Base-by-base conservation (phyloP, 2,329 filamentous ascomycete genomes). In the Sporothrix brunneoviolacea region DNA sequence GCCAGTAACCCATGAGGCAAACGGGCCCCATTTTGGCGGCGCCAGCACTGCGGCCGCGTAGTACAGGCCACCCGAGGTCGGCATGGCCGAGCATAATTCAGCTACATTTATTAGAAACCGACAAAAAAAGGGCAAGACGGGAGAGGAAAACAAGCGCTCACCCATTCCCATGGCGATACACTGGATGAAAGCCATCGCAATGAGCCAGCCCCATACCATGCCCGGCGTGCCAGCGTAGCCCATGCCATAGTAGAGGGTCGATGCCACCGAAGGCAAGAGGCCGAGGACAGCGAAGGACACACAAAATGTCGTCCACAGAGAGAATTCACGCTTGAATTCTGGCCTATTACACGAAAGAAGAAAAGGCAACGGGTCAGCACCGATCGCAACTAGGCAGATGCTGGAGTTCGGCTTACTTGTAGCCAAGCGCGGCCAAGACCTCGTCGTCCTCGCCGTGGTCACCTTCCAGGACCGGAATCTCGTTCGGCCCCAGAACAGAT, bases 191-290 rank as follows among this genome's bases (percentile, higher is more conserved):
- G 83, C 58, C 76, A 87, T 85, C 43, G 83, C 83, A 40, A 88
- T 71, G 24, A 88, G 67, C 84, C 85, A 89, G 5, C 84, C 85
- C 84, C 84, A 88, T 2, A 82, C 82, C 82, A 87, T 86, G 21
- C 82, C 81, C 52, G 71, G 75, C 0, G 74, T 78, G 4, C 77
- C 55, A 59, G 64, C 63, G 24, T 67, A 68, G 38, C 73, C 72
- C 68, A 82, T 79, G 57, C 84, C 84, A 73, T 87, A 88, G 61
- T 76, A 83, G 56, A 89, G 66, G 0, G 84, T 88, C 55, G 77
- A 82, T 1, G 84, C 84, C 59, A 88, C 86, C 54, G 80, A 85
- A 0, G 84, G 85, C 44, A 88, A 65, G 41, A 88, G 64, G 2
- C 85, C 85, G 50, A 88, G 69, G 10, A 88, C 83, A 7, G 85